Evolutionary conservation across 208 protist species (phyloP).

Genomic region (Trypanosoma congolense): DNA sequence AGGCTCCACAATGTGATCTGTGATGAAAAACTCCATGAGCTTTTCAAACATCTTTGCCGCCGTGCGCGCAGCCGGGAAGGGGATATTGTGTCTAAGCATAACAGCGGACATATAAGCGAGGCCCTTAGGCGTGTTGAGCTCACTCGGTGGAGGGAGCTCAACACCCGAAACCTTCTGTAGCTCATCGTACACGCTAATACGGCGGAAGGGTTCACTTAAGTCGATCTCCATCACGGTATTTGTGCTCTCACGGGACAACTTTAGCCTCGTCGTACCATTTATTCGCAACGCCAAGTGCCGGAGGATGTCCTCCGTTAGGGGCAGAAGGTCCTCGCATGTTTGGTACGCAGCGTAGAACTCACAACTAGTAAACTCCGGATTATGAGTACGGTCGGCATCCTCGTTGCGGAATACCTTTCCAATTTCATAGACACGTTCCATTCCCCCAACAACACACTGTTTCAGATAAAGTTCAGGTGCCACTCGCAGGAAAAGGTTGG

Average conservation of each 20-base stretch:
- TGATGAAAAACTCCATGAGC: conserved; percentile 91
- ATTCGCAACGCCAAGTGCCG: conserved; percentile 45
- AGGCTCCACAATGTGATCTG: conserved; percentile 84
- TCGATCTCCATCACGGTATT: conserved; percentile 57
- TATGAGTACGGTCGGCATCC: conserved; percentile 91
- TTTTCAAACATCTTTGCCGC: conserved; percentile 89
- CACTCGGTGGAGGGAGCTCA: conserved; percentile 61
- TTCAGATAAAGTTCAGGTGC: conserved; percentile 94
- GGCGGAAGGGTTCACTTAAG: conserved; percentile 80
- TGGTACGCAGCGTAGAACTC: conserved; percentile 93
- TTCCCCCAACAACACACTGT: conserved; percentile 91
- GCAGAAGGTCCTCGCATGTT: conserved; percentile 92
- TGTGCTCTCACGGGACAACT: conserved; percentile 24
- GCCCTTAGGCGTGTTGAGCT: conserved; percentile 72
- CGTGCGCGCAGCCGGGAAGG: conserved; percentile 76
- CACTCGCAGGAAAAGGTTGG: conserved; percentile 80
- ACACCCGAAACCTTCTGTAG: conserved; percentile 71
- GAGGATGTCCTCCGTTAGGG: conserved; percentile 91
- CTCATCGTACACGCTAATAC: conserved; percentile 84
- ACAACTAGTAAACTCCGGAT: conserved; percentile 94
- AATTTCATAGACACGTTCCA: conserved; percentile 94
- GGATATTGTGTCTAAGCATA: conserved; percentile 82
- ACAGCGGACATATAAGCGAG: conserved; percentile 81
- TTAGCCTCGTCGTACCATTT: conserved; percentile 45
- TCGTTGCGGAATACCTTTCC: conserved; percentile 94